A percentile compares a stretch with the other conserved stretches of the same genome.
These are phyloP conservation scores for Avena insularis DNA, from an alignment of 176 grass and related monocot genomes.

Conservation along the genomic window DNA sequence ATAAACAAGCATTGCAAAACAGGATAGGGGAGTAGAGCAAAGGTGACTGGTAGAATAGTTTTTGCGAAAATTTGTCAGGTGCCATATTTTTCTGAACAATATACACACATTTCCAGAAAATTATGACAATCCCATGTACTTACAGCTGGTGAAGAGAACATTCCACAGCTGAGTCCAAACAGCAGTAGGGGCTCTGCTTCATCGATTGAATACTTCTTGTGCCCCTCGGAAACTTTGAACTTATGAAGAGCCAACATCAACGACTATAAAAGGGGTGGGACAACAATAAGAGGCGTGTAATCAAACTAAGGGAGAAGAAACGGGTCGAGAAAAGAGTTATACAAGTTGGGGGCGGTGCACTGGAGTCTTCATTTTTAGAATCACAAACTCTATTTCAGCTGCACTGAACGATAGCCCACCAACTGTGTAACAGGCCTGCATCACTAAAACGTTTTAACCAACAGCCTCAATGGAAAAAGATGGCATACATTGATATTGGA, in stretches of 20 bases:
- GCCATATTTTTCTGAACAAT: conserved; percentile 24
- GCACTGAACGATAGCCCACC: conserved; percentile 92
- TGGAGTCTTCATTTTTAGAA: conserved; percentile 93
- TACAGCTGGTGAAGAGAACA: conserved; percentile 97
- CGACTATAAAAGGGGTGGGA: conserved; percentile 59
- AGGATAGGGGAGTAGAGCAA: neutral
- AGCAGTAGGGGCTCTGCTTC: conserved; percentile 70
- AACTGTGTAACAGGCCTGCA: conserved; percentile 91
- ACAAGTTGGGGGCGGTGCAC: conserved; percentile 85
- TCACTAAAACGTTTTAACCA: conserved; percentile 19
- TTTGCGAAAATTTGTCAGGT: neutral
- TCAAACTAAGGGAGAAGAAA: conserved; percentile 20
- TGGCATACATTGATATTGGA: conserved; percentile 19
- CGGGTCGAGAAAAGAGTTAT: conserved; percentile 35
- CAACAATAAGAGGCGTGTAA: conserved; percentile 46
- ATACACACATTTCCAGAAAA: conserved; percentile 6
- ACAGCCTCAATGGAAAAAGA: conserved; percentile 18
- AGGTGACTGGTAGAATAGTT: conserved; percentile 6
- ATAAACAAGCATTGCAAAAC: conserved; percentile 18
- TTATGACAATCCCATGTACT: conserved; percentile 40
- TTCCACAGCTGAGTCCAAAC: conserved; percentile 92
- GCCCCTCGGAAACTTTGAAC: conserved; percentile 92
- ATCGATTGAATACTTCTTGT: conserved; percentile 78
- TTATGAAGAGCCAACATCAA: conserved; percentile 88
- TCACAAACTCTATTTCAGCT: conserved; percentile 93